Conservation (phyloP, 208 protist genomes). For the Trypanosoma cruzi region DNA sequence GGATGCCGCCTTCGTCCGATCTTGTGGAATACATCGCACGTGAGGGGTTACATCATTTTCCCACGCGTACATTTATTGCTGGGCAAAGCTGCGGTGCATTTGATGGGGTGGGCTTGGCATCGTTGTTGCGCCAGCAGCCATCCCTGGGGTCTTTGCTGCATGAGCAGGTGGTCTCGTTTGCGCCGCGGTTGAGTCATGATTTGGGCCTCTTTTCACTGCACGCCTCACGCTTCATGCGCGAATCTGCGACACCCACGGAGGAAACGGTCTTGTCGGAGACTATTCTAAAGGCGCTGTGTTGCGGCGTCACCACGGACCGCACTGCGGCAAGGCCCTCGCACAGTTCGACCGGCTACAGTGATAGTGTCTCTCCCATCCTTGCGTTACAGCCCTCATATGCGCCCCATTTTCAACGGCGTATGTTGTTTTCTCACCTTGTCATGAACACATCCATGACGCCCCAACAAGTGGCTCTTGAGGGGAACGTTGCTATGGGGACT, state of each 20-base stretch:
- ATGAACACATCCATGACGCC: background rate
- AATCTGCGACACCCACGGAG: slow-evolving; percentile 4
- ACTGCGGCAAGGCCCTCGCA: background rate
- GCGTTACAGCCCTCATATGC: background rate
- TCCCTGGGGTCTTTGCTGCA: background rate
- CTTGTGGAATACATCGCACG: slow-evolving; percentile 1
- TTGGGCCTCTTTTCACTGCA: background rate
- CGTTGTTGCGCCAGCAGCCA: slow-evolving; percentile 4
- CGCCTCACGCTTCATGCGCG: background rate
- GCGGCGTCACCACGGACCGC: background rate
- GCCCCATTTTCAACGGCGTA: slow-evolving; percentile 3
- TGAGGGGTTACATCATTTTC: background rate
- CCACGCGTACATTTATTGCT: background rate
- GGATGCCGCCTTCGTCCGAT: slow-evolving; percentile 6
- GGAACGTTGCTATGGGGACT: background rate
- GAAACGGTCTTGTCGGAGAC: slow-evolving; percentile 4
- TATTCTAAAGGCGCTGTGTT: background rate
- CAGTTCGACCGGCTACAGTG: slow-evolving; percentile 7
- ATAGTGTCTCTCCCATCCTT: slow-evolving; percentile 6
- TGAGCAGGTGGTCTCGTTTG: background rate
- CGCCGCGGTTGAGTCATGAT: background rate
- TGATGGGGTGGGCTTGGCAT: background rate
- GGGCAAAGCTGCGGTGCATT: background rate
- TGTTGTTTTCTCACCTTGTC: slow-evolving; percentile 10
- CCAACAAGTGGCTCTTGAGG: background rate